Evolutionary conservation across 129 eudicot genomes (phyloP).

Genomic region (Kitagawia praeruptora): DNA sequence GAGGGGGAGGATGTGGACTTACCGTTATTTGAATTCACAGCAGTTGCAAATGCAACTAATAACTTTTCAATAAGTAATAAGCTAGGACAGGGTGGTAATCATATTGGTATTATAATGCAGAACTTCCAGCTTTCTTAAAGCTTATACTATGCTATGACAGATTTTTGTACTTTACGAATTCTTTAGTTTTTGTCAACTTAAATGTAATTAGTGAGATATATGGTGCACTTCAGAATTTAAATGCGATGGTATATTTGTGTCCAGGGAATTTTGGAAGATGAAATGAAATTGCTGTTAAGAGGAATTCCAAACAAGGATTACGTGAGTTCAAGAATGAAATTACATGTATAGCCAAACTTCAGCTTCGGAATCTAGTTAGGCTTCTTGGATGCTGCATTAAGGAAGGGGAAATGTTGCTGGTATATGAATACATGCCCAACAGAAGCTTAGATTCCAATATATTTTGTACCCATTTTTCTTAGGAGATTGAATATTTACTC

Average conservation of each 20-base stretch:
- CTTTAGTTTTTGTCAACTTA: too few species aligned
- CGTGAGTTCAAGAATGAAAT: background rate
- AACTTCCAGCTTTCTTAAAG: background rate
- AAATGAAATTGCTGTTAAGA: background rate
- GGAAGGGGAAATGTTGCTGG: too few species aligned
- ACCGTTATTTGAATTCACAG: constrained; percentile 6
- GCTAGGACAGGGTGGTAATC: constrained; percentile 36
- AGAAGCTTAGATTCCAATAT: too few species aligned
- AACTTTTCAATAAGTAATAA: constrained; percentile 25
- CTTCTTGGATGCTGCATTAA: too few species aligned
- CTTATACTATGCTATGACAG: background rate
- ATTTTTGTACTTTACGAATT: too few species aligned
- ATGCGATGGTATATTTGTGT: background rate
- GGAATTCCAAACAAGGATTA: background rate
- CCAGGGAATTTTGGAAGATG: background rate
- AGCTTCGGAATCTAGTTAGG: background rate
- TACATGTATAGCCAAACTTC: background rate
- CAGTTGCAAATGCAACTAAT: constrained; percentile 24
- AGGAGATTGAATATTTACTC: too few species aligned
- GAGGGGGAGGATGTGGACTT: too few species aligned
- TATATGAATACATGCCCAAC: too few species aligned
- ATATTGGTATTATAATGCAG: background rate
- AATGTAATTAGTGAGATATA: too few species aligned
- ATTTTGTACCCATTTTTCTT: too few species aligned
- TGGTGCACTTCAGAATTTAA: too few species aligned